Evolutionary conservation across 371 early-diverging fungal genomes (phyloP), one percentile per base, ranked within the genome.

Genomic region (Lichtheimia ramosa): DNA sequence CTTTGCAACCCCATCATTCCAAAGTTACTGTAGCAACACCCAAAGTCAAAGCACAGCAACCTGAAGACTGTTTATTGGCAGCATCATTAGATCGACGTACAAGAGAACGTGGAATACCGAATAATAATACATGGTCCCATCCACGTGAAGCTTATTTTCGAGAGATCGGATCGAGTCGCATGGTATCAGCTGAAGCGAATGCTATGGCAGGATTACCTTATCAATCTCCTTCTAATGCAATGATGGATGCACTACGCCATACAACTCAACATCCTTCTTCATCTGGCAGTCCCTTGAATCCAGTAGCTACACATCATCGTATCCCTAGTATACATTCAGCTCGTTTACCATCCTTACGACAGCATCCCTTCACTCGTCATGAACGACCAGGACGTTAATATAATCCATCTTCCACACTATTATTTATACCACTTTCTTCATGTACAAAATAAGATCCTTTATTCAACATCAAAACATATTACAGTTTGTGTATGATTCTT

Each of bases 291-390:
- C 16, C 54, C 0, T 41, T 55, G 1, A 55, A 55, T 25, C 56
- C 56, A 40, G 56, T 55, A 21, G 56, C 56, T 7, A 55, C 56
- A 0, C 56, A 55, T 43, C 56, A 55, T 43, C 56, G 46, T 55
- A 55, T 55, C 16, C 56, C 56, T 23, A 55, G 56, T 43, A 55
- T 55, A 15, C 43, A 55, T 43, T 55, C 34, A 10, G 8, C 56
- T 43, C 56, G 56, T 16, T 4, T 55, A 3, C 56, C 56, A 4
- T 14, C 56, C n/a, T 16, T n/a, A 43, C 39, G 43, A n/a, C 43
- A 34, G 10, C 34, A 34, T 10, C 34, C 34, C 2, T 34, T 34
- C 10, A 34, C 34, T 34, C 34, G 34, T 34, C 34, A 8, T 8
- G 34, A 34, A 2, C 34, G 34, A 34, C 34, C 34, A 34, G 10